Conservation (phyloP, 169 alveolate species). For the Cryptosporidium meleagridis region DNA sequence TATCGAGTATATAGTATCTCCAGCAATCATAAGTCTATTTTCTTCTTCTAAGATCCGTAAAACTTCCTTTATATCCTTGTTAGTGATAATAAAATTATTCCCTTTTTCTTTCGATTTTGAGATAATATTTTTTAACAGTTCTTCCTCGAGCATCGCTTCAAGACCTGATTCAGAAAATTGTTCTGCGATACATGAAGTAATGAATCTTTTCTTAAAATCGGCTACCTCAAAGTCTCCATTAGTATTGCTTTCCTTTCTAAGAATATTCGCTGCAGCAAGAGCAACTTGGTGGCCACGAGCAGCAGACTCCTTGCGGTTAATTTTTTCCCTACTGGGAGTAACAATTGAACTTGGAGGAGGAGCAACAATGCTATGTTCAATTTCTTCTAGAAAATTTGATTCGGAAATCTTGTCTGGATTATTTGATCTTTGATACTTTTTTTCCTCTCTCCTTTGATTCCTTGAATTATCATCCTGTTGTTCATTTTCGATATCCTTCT, state of each 20-base stretch:
- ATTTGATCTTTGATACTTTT: slow-evolving; percentile 22
- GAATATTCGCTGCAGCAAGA: slow-evolving; percentile 59
- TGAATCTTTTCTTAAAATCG: not conserved
- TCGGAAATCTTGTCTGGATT: not conserved
- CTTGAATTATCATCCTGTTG: slow-evolving; percentile 11
- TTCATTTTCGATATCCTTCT: not conserved
- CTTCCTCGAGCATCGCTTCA: slow-evolving; percentile 56
- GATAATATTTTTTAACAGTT: not conserved
- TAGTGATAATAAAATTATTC: not conserved
- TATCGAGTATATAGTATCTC: slow-evolving; percentile 47
- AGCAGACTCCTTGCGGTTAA: slow-evolving; percentile 33
- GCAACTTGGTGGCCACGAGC: slow-evolving; percentile 73
- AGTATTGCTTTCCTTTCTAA: not conserved
- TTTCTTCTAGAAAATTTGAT: not conserved
- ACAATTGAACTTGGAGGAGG: slow-evolving; percentile 65
- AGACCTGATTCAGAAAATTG: slow-evolving; percentile 63
- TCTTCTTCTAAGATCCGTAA: slow-evolving; percentile 21
- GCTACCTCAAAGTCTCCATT: not conserved
- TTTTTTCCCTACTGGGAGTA: slow-evolving; percentile 41
- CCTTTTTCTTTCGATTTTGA: not conserved
- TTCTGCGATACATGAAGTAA: slow-evolving; percentile 44
- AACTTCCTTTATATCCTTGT: slow-evolving; percentile 39
- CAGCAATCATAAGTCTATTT: slow-evolving; percentile 65
- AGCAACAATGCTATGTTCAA: slow-evolving; percentile 25
- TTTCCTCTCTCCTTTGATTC: slow-evolving; percentile 44